Conservation (phyloP, 2,329 filamentous ascomycete genomes). For the Erysiphe pulchra region DNA sequence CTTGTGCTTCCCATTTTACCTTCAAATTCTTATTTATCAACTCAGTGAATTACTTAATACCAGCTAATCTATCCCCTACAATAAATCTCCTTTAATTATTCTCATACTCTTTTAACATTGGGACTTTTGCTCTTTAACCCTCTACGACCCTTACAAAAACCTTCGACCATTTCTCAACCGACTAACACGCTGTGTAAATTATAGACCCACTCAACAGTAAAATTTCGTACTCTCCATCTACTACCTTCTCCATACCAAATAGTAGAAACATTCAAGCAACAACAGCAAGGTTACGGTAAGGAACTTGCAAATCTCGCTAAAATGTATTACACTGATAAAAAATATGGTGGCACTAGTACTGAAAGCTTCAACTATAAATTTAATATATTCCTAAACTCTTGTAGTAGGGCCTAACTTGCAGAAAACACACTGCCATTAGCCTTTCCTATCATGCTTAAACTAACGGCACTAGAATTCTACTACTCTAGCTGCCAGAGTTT, state of each 20-base stretch:
- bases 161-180: background rate
- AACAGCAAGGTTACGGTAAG: background rate
- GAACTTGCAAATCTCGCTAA: background rate
- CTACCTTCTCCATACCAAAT: background rate
- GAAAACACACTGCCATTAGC: background rate
- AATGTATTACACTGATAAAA: background rate
- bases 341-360: background rate
- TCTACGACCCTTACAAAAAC: background rate
- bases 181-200: background rate
- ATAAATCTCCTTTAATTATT: too few relatives aligned
- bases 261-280: background rate
- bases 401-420: background rate
- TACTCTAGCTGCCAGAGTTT: background rate
- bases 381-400: background rate
- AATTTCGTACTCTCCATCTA: background rate
- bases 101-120: too few relatives aligned
- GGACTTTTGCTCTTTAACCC: too few relatives aligned
- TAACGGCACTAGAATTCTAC: background rate
- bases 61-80: too few relatives aligned
- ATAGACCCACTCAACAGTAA: background rate
- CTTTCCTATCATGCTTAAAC: background rate
- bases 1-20: too few relatives aligned
- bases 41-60: too few relatives aligned
- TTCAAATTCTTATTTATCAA: too few relatives aligned
- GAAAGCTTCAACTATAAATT: constrained; percentile 1